A percentile compares a stretch with the other conserved stretches of the same genome.
phyloP scores from a whole-genome alignment of 106 monocot species.

The Chionographis japonica region DNA sequence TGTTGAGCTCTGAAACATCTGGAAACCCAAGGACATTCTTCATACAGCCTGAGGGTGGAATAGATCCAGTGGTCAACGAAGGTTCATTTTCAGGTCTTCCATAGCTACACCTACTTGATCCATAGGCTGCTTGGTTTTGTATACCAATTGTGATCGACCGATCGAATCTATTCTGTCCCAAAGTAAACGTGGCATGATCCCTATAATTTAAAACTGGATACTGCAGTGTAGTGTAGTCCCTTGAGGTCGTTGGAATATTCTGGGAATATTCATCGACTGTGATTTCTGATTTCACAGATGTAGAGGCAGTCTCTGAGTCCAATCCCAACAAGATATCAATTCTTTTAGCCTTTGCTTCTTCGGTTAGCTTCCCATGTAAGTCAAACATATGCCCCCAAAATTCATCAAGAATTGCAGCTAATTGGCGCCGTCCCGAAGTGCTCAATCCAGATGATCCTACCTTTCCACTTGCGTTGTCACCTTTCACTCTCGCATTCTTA shows the following conservation, averaged over 20 bases:
- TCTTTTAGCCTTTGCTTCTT: conserved; percentile 16
- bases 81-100: not conserved
- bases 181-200: not conserved
- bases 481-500: conserved; percentile 1
- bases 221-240: conserved; percentile 19
- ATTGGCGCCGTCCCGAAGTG: conserved; percentile 18
- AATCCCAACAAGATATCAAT: conserved; percentile 25
- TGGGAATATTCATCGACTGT: not conserved
- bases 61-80: not conserved
- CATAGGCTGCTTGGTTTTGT: not conserved
- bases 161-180: not conserved
- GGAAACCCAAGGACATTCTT: conserved; percentile 26
- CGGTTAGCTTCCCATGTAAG: conserved; percentile 26
- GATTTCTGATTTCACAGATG: conserved; percentile 5
- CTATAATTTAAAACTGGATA: conserved; percentile 7
- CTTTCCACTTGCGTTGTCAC: conserved; percentile 5
- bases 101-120: not conserved
- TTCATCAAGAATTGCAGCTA: conserved; percentile 27
- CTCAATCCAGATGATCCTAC: conserved; percentile 19
- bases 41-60: not conserved
- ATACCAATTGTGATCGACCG: not conserved
- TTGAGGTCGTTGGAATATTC: not conserved
- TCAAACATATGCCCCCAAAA: conserved; percentile 31
- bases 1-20: conserved; percentile 11
- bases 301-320: not conserved